Conservation (phyloP, 176 grass and related monocot genomes). For the Areca catechu region DNA sequence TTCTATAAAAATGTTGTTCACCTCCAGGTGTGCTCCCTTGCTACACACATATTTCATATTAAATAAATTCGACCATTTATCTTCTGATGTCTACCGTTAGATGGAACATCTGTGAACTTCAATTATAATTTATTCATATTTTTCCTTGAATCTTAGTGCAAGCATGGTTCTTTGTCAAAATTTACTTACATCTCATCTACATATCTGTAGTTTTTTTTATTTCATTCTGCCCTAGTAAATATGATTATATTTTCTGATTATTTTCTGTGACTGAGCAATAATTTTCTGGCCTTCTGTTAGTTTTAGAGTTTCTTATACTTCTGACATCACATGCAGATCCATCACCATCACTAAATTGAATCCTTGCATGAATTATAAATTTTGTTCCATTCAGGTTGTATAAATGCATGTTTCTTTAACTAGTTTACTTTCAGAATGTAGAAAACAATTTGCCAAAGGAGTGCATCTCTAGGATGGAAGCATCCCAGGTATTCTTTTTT, state of each 20-base stretch:
- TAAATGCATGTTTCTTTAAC: not conserved
- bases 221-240: too few relatives aligned
- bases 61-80: not conserved
- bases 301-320: too few relatives aligned
- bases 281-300: too few relatives aligned
- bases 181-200: too few relatives aligned
- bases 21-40: constrained; percentile 45
- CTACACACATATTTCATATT: not conserved
- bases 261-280: too few relatives aligned
- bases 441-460: constrained; percentile 16
- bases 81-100: not conserved
- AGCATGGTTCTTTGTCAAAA: too few relatives aligned
- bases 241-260: too few relatives aligned
- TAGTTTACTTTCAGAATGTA: constrained; percentile 13
- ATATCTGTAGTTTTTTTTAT: too few relatives aligned
- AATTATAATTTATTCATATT: too few relatives aligned
- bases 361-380: not conserved
- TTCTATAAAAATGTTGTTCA: constrained; percentile 35
- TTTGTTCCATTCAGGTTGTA: not conserved
- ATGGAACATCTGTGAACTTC: not conserved
- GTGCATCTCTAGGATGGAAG: constrained; percentile 13
- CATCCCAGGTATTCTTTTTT: constrained; percentile 12
- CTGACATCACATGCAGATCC: too few relatives aligned
- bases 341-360: not conserved
- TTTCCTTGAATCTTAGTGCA: too few relatives aligned